Evolutionary conservation across 2,329 filamentous ascomycete species (phyloP), one percentile per base, ranked within the genome.

Genomic region (Onygenales sp.): DNA sequence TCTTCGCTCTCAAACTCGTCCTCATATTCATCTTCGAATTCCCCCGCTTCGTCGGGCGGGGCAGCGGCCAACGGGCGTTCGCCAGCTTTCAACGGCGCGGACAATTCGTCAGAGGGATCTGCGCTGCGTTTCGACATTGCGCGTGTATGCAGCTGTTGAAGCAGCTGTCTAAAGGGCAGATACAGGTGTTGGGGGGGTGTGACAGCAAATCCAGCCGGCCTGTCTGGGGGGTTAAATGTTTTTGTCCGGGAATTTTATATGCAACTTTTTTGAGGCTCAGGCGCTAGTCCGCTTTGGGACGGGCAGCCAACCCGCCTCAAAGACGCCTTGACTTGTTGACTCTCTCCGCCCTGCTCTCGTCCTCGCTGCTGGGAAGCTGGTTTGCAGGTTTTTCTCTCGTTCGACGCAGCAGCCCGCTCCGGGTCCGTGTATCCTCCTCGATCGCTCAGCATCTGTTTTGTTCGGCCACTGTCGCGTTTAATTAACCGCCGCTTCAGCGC

Each of bases 1-100:
- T 96, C 91, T 63, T 87, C 85, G 62, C 84, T 95, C 77, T 96
- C 91, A 61, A 92, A 96, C 66, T 97, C 92, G 73, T 96, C 93
- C 66, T 95, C 93, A 58, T 94, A 97, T 61, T 97, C 87, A 61
- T 81, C 79, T 62, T 87, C 82, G 51, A 87, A 78, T 55, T 86
- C 86, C 58, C 79, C 77, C 56, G 72, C 76, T 53, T 82, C 79
- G 58, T 77, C 72, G 59, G 76, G 69, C 67, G 71, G 72, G 58
- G 67, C 67, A 52, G 74, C 69, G 49, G 68, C 66, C 58, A 80
- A 70, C 56, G 81, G 82, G 34, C 82, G 74, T 56, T 81, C 79
- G 54, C 82, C 82, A 57, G 78, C 77, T 69, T 84, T 84, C 62
- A 85, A 76, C 42, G 79, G 71, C 55, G 77, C 74, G 44, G 66